Base-by-base conservation (phyloP, 441 rosid genomes). In the Erodium chrysanthum region DNA sequence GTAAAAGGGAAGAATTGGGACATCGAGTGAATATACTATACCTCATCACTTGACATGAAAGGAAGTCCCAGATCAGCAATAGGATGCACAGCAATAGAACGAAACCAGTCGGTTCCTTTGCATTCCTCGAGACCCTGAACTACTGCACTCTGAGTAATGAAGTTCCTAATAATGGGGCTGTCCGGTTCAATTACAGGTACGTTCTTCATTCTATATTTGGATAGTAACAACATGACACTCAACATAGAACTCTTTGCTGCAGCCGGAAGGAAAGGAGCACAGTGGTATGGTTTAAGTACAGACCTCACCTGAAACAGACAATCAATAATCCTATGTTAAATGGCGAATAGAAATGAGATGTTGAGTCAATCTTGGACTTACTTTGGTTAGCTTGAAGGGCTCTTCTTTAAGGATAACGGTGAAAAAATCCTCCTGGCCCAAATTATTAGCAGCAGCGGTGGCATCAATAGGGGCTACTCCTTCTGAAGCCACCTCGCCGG, bases 91-190 rank as follows among this genome's bases (percentile, higher is more conserved):
- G 96, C 79, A 44, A 90, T 86, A 67, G 80, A 77, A 71, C 89
- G 96, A 31, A 92, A 92, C 96, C 96, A 92, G 76, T 88, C 96
- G 81, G 91, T 85, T 12, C 98, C 96, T 73, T 73, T 82, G 79
- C 96, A 90, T n/a, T 84, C 82, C 73, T 92, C 88, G 11, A 88
- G 91, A 67, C 93, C 98, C 22, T 80, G 86, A 77, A 92, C 79
- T 60, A 90, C 73, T 2, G 96, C 95, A 68, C 93, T 79, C 71
- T 92, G 98, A 72, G 96, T 90, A 66, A 90, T 84, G 78, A 81
- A 88, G 82, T 92, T 92, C 80, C 84, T 78, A 60, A 92, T 75
- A 68, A 87, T 79, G 0, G 98, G 86, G 2, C 75, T 77, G 29
- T 88, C 92, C 27, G 82, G 74, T 77, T 90, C 88, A 60, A 92